Evolutionary conservation across 306 rosid genomes (phyloP).

Genomic region (Cucurbita pepo): DNA sequence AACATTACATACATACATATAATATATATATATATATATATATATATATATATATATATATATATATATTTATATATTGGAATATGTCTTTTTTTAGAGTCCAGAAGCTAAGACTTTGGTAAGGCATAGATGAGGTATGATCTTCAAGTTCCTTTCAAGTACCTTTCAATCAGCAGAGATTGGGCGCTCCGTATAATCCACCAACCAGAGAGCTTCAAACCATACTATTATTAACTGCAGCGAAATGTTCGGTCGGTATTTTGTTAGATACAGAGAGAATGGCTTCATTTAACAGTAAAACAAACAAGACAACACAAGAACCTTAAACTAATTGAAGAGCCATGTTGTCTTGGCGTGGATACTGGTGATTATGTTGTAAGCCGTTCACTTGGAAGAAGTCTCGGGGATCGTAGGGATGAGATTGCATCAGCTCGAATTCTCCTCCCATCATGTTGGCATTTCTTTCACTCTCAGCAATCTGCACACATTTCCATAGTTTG

Average conservation of each 20-base stretch:
- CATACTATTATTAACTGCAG: not conserved
- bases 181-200: not conserved
- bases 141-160: not conserved
- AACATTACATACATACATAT: not conserved
- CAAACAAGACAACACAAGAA: not conserved
- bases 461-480: constrained; percentile 92
- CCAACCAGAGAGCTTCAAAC: not conserved
- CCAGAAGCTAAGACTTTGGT: not conserved
- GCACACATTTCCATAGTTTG: not conserved
- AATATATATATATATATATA: too few relatives aligned
- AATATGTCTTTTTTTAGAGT: not conserved
- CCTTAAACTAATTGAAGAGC: constrained; percentile 72
- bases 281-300: not conserved
- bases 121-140: not conserved
- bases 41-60: too few relatives aligned
- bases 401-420: constrained; percentile 48
- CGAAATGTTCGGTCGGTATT: not conserved
- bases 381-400: constrained; percentile 79
- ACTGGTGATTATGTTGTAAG: constrained; percentile 48
- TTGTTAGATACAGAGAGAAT: not conserved
- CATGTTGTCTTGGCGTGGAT: constrained; percentile 65
- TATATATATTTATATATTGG: not conserved
- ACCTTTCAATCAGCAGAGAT: not conserved
- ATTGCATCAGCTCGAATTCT: constrained; percentile 47
- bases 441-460: constrained; percentile 30